Evolutionary conservation across 225 moss, liverwort and hornwort genomes (phyloP), one percentile per base, ranked within the genome.

Genomic region (Takakia lepidozioides): DNA sequence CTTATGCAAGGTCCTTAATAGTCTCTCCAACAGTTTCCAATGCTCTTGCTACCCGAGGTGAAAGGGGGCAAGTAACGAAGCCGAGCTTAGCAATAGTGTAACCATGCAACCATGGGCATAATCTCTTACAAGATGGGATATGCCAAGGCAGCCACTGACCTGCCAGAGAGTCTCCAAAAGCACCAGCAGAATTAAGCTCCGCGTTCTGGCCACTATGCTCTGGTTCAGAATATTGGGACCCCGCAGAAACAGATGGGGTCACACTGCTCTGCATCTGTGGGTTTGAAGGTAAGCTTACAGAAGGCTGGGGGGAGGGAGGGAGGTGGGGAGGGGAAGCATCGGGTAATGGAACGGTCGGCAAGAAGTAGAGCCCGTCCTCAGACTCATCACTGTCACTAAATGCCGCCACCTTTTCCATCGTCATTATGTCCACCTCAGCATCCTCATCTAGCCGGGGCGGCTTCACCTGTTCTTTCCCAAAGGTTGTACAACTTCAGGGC

Each of bases 341-440:
- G 32, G 77, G 77, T 64, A 91, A 60, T 36, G 95, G 95, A 14
- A 82, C 57, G 4, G 95, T 98, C 4, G 90, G 90, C 43, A 98
- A 69, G 49, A 91, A 98, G 67, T 91, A 98, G 19, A 98, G 80
- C 25, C 95, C 95, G 53, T 91, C 90, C 51, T 91, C 62, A 26
- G 90, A 98, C 50, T 91, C 87, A 51, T 98, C 95, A 55, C 80
- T 87, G 15, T 98, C 95, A 49, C 95, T 98, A 56, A 91, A 98
- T 35, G 87, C 95, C 14, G 87, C 87, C 52, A 98, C 83, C 68
- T 87, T 98, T 54, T 91, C 95, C 4, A 65, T 74, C 25, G 95
- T 98, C 65, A 87, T 68, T 23, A 98, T 91, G 67, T 98, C 95
- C 37, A 98, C 87, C 59, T 91, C 95, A 36, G 67, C 78, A 50